Percentiles rank a stretch among this genome's conserved stretches.
These are phyloP conservation scores for Cladosporium sp. DNA, from an alignment of 2,329 filamentous ascomycete species.

Conservation along the genomic window DNA sequence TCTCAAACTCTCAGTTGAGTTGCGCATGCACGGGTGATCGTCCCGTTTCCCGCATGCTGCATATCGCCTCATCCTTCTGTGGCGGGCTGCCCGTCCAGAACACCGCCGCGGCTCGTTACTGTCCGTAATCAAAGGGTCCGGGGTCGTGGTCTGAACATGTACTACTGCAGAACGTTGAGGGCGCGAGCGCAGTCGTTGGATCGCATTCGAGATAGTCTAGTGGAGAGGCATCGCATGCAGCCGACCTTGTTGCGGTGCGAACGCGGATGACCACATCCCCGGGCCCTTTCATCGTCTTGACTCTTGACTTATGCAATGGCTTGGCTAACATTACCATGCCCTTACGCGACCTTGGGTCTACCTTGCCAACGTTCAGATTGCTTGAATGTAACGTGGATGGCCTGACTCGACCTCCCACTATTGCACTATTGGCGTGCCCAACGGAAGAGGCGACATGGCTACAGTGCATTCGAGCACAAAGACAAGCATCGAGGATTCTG, in stretches of 20 bases:
- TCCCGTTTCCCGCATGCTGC: background rate
- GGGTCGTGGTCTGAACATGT: background rate
- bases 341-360: background rate
- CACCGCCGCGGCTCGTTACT: background rate
- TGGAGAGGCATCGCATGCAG: constrained; percentile 4
- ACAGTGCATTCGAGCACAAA: too few relatives aligned
- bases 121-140: background rate
- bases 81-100: background rate
- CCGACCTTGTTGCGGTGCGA: constrained; percentile 6
- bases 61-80: constrained; percentile 3
- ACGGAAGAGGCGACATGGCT: too few relatives aligned
- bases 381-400: too few relatives aligned
- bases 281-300: background rate
- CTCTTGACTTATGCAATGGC: background rate
- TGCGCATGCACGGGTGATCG: background rate
- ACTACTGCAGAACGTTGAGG: constrained; percentile 5
- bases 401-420: too few relatives aligned
- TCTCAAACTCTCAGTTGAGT: background rate
- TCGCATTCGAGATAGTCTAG: background rate
- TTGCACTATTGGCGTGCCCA: too few relatives aligned
- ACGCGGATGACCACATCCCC: background rate
- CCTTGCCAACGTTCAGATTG: background rate
- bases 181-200: constrained; percentile 1
- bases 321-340: background rate
- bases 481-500: too few relatives aligned